Conservation (phyloP, 2,329 filamentous ascomycete genomes). For the Chrysosporium keratinophilum region DNA sequence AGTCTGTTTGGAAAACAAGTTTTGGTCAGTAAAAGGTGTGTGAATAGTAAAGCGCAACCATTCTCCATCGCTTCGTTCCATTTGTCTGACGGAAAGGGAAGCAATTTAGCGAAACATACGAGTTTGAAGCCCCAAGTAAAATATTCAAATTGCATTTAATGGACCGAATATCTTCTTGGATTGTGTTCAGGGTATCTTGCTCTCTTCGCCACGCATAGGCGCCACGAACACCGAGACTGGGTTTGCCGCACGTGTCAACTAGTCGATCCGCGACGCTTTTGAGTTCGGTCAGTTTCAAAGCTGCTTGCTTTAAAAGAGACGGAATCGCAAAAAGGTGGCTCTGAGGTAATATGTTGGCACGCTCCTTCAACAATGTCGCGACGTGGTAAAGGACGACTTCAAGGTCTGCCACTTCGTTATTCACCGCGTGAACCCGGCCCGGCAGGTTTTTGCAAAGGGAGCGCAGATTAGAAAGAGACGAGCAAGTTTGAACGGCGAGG, state of each 20-base stretch:
- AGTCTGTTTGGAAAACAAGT: conserved; percentile 14
- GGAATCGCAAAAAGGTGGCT: conserved; percentile 16
- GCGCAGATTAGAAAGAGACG: conserved; percentile 21
- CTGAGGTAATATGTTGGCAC: conserved; percentile 3
- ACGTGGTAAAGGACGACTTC: conserved; percentile 24
- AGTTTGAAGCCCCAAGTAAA: conserved; percentile 24
- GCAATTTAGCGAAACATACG: conserved; percentile 16
- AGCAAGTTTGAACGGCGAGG: conserved; percentile 20
- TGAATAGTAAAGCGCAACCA: not conserved
- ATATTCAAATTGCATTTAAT: conserved; percentile 25
- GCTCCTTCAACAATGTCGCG: conserved; percentile 18
- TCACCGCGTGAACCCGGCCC: conserved; percentile 24
- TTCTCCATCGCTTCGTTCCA: not conserved
- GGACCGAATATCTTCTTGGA: conserved; percentile 22
- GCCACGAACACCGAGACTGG: conserved; percentile 14
- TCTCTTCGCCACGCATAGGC: conserved; percentile 19
- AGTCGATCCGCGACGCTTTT: conserved; percentile 19
- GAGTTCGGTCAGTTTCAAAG: conserved; percentile 21
- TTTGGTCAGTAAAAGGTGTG: not conserved
- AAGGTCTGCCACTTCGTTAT: conserved; percentile 26
- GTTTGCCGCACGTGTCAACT: conserved; percentile 13
- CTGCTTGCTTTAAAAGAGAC: conserved; percentile 21
- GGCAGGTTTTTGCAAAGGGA: conserved; percentile 21
- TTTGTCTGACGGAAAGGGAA: not conserved
- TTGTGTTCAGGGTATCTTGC: conserved; percentile 19